Evolutionary conservation across 2,329 filamentous ascomycete species (phyloP).

Genomic region (Metarhizium brunneum): DNA sequence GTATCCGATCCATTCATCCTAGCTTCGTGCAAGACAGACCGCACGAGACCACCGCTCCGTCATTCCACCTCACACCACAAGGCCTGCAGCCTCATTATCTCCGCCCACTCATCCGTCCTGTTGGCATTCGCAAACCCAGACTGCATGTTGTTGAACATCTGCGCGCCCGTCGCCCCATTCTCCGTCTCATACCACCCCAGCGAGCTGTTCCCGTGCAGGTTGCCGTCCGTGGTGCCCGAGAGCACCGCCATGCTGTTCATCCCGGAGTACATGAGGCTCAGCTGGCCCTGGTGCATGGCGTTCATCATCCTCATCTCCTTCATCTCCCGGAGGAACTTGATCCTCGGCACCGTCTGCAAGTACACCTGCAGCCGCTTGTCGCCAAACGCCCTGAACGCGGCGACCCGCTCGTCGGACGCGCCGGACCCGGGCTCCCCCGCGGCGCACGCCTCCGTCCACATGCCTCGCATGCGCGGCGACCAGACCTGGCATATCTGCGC

Average conservation of each 20-base stretch:
- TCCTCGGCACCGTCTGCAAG: slow-evolving; percentile 18
- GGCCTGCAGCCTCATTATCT: slow-evolving; percentile 15
- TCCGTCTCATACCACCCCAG: slow-evolving; percentile 27
- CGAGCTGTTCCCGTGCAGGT: slow-evolving; percentile 23
- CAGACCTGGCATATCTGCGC: slow-evolving; percentile 26
- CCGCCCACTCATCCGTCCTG: slow-evolving; percentile 16
- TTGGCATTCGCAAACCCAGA: slow-evolving; percentile 19
- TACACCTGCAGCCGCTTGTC: slow-evolving; percentile 19
- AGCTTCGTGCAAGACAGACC: neutral
- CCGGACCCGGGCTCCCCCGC: slow-evolving; percentile 16
- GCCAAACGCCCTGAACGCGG: slow-evolving; percentile 18
- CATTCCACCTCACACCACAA: slow-evolving; percentile 24
- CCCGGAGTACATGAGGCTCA: slow-evolving; percentile 24
- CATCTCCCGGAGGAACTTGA: slow-evolving; percentile 18
- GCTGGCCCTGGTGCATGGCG: slow-evolving; percentile 23
- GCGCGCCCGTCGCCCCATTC: slow-evolving; percentile 22
- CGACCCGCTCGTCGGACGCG: slow-evolving; percentile 15
- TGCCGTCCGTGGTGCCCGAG: slow-evolving; percentile 17
- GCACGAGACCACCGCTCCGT: neutral
- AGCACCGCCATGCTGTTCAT: slow-evolving; percentile 19
- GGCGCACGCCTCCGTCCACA: slow-evolving; percentile 20
- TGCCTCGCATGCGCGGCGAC: slow-evolving; percentile 28
- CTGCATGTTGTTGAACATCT: slow-evolving; percentile 23
- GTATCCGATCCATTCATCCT: too few relatives aligned
- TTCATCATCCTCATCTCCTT: slow-evolving; percentile 21